Base-by-base conservation (phyloP, 345 rosid species). In the Corchorus olitorius region DNA sequence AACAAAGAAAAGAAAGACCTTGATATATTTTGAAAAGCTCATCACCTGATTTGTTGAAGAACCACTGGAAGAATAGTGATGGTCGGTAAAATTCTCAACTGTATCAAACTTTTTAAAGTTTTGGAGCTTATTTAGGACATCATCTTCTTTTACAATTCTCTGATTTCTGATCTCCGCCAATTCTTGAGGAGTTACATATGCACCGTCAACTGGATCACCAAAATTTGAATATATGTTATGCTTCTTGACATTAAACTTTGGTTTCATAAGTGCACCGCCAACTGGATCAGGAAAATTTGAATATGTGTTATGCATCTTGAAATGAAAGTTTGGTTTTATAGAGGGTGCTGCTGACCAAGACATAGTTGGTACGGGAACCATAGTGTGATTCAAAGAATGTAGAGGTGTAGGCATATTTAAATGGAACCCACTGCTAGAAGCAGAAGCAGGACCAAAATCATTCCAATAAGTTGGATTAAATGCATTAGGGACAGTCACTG, bases 101-200 rank as follows among this genome's bases (percentile, higher is more conserved):
- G 87, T 84, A 84, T 90, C 98, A 80, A 95, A 95, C 76, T 79
- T 84, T 79, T 92, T 93, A 88, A 92, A 95, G 78, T 64, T 79
- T 77, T 87, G 81, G 43, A 86, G 87, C 54, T 63, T 87, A 43
- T 82, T 84, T 76, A 92, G 80, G 82, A 81, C 80, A 39, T 93
- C 97, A 27, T 78, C 86, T 62, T 50, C 80, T 62, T 87, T 79
- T 68, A 81, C 74, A 33, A 71, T 74, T 74, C 60, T 81, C 76
- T 79, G 82, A 65, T 50, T 83, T 54, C 80, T 79, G 64, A 55
- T 59, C 12, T 81, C 86, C 10, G 33, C 79, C 72, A 54, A 66
- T 65, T 80, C 85, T 70, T 81, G 78, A 46, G 88, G 81, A 64
- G 78, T 85, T 22, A 61, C 13, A 73, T 67, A 72, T 13, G 34